phyloP scores from a whole-genome alignment of 2,329 filamentous ascomycete genomes.

The Bipolaris gigantea region DNA sequence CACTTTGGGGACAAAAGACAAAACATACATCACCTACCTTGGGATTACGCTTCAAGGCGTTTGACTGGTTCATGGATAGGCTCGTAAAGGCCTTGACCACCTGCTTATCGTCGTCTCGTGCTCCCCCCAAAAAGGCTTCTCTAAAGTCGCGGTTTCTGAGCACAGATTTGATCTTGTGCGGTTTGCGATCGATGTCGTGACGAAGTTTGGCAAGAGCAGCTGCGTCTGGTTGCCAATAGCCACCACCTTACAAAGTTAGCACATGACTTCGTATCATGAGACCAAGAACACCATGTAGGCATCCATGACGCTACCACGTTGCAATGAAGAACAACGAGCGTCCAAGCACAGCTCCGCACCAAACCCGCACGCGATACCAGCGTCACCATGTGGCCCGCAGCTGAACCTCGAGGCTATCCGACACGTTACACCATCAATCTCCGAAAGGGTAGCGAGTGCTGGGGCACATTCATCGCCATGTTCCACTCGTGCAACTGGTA shows the following conservation, averaged over 20 bases:
- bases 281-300: neutral
- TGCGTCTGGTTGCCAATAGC: slow-evolving; percentile 78
- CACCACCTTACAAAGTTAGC: slow-evolving; percentile 61
- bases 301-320: neutral
- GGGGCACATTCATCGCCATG: neutral
- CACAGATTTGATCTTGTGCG: slow-evolving; percentile 68
- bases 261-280: neutral
- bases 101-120: slow-evolving; percentile 58
- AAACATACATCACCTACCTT: slow-evolving; percentile 61
- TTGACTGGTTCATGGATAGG: slow-evolving; percentile 63
- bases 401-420: slow-evolving; percentile 3
- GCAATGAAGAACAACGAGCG: neutral
- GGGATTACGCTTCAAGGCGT: slow-evolving; percentile 80
- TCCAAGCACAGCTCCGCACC: neutral
- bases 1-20: neutral
- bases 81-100: slow-evolving; percentile 68
- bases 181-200: slow-evolving; percentile 72
- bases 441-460: neutral
- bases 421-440: neutral
- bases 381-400: neutral
- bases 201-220: slow-evolving; percentile 68
- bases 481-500: slow-evolving; percentile 1
- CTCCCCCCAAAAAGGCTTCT: slow-evolving; percentile 64
- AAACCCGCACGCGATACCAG: neutral
- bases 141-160: slow-evolving; percentile 65